Conservation (phyloP, 345 rosid genomes). For the Tarenaya hassleriana region DNA sequence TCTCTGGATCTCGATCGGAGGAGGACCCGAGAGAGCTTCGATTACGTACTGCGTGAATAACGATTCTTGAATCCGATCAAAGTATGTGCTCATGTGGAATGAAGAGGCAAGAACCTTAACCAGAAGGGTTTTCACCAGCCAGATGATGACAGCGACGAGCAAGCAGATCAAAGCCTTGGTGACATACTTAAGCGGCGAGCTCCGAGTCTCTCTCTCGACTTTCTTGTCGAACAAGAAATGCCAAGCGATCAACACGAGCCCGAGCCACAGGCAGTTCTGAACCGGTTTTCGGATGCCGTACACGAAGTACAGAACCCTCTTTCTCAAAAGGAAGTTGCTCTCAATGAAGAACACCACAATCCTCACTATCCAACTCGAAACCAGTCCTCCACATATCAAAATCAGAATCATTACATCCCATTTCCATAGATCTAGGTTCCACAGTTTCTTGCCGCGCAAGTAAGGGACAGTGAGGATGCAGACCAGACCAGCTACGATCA, state of each 20-base stretch:
- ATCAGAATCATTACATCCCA: conserved; percentile 79
- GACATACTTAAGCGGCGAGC: conserved; percentile 34
- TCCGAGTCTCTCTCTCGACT: conserved; percentile 42
- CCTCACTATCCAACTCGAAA: conserved; percentile 75
- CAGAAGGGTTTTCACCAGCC: conserved; percentile 74
- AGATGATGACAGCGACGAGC: conserved; percentile 57
- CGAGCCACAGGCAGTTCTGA: conserved; percentile 86
- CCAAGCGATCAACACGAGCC: conserved; percentile 78
- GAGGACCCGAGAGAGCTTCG: conserved; percentile 79
- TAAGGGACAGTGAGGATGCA: conserved; percentile 43
- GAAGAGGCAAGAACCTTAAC: conserved; percentile 92
- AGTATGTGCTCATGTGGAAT: conserved; percentile 83
- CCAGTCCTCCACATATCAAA: conserved; percentile 75
- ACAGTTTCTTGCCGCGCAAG: conserved; percentile 31
- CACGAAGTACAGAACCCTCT: conserved; percentile 78
- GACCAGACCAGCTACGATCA: conserved; percentile 47
- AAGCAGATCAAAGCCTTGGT: conserved; percentile 66
- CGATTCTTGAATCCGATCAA: conserved; percentile 86
- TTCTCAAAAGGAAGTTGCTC: conserved; percentile 65
- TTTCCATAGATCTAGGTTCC: conserved; percentile 70
- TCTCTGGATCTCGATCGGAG: conserved; percentile 44
- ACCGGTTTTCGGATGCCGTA: conserved; percentile 73
- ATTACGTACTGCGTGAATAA: conserved; percentile 74
- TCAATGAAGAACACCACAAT: conserved; percentile 60
- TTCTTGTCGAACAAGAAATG: conserved; percentile 61